These are phyloP conservation scores for Leptosphaerulina australis DNA, from an alignment of 2,329 filamentous ascomycete genomes.

Conservation along the genomic window DNA sequence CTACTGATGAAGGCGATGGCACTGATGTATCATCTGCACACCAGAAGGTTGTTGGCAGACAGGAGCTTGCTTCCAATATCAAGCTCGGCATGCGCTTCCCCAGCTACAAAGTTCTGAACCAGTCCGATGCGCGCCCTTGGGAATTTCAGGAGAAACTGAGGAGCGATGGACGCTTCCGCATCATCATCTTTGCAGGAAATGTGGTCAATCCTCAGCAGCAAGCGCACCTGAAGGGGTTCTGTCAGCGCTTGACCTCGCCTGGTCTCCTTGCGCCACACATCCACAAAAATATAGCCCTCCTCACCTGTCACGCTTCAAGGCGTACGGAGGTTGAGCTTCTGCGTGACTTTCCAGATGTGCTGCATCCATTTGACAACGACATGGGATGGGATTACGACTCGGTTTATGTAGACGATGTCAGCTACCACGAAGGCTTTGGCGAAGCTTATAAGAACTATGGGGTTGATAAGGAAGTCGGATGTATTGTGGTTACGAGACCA, in stretches of 20 bases:
- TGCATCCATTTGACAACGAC: slow-evolving; percentile 52
- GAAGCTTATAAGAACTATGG: slow-evolving; percentile 64
- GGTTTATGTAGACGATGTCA: slow-evolving; percentile 55
- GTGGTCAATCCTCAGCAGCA: slow-evolving; percentile 55
- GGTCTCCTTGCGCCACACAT: slow-evolving; percentile 55
- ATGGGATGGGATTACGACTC: slow-evolving; percentile 52
- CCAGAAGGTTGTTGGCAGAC: slow-evolving; percentile 38
- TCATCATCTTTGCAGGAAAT: slow-evolving; percentile 68
- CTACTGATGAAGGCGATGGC: slow-evolving; percentile 55
- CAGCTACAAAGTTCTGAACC: slow-evolving; percentile 65
- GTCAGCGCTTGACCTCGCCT: slow-evolving; percentile 49
- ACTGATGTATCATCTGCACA: slow-evolving; percentile 47
- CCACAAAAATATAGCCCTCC: slow-evolving; percentile 62
- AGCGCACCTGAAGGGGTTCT: slow-evolving; percentile 56
- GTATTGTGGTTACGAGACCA: slow-evolving; percentile 65
- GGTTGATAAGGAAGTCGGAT: slow-evolving; percentile 61
- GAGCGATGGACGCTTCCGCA: slow-evolving; percentile 63
- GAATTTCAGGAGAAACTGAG: slow-evolving; percentile 63
- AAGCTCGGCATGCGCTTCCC: slow-evolving; percentile 64
- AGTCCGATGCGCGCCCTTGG: slow-evolving; percentile 62
- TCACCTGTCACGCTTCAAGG: slow-evolving; percentile 64
- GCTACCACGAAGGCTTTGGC: slow-evolving; percentile 52
- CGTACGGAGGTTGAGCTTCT: slow-evolving; percentile 54
- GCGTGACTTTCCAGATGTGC: slow-evolving; percentile 51
- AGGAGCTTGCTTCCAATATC: slow-evolving; percentile 54